These are phyloP conservation scores for Phytophthora crassamura DNA, from an alignment of 352 stramenopile genomes.

Conservation along the genomic window DNA sequence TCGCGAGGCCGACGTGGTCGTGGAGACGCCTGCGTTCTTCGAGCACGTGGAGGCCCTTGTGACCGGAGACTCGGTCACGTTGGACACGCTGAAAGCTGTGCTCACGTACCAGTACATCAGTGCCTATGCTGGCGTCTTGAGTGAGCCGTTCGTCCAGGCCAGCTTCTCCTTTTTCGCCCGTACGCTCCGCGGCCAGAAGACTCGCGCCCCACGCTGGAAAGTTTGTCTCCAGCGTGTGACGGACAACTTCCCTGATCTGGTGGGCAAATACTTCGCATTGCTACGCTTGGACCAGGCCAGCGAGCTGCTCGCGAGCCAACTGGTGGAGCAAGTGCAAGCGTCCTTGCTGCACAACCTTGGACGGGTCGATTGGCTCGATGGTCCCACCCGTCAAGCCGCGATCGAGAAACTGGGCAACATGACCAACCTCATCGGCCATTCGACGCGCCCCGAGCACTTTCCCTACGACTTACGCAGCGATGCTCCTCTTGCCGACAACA, in stretches of 20 bases:
- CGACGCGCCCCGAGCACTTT: conserved; percentile 50
- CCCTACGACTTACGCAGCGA: conserved; percentile 56
- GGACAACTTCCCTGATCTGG: conserved; percentile 58
- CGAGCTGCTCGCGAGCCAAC: conserved; percentile 79
- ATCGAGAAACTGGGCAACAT: conserved; percentile 90
- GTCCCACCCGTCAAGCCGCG: conserved; percentile 76
- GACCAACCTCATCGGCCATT: conserved; percentile 76
- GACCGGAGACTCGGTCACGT: conserved; percentile 30
- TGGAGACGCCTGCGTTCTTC: conserved; percentile 72
- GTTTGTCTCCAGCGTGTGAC: conserved; percentile 75
- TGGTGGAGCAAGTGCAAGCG: conserved; percentile 88
- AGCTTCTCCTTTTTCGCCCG: conserved; percentile 91
- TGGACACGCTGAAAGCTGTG: conserved; percentile 58
- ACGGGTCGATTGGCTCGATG: conserved; percentile 91
- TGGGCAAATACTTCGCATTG: conserved; percentile 92
- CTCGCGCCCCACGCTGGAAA: conserved; percentile 91
- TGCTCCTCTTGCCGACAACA: conserved; percentile 52
- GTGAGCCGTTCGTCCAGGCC: conserved; percentile 84
- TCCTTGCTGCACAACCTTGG: conserved; percentile 80
- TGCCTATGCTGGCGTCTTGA: conserved; percentile 43
- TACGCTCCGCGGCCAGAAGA: conserved; percentile 81
- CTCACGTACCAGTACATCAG: conserved; percentile 67
- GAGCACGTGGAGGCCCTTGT: conserved; percentile 58
- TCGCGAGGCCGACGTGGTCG: conserved; percentile 50
- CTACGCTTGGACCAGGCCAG: conserved; percentile 88